These are phyloP conservation scores for Anisodus acutangulus DNA, from an alignment of 257 asterid species.

Conservation along the genomic window DNA sequence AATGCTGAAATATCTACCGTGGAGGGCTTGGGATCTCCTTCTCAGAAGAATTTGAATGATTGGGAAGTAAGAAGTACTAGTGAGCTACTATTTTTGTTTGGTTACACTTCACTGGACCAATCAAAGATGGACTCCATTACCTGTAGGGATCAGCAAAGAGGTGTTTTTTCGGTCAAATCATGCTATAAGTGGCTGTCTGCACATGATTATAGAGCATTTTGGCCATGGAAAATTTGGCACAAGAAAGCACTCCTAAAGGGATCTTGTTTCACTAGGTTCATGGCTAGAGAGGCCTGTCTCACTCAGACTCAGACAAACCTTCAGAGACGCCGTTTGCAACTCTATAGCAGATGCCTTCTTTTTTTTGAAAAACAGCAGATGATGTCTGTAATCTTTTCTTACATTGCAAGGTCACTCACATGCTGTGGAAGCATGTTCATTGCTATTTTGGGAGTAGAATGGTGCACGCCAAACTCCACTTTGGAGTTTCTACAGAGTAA, in stretches of 20 bases:
- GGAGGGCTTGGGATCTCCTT: background rate
- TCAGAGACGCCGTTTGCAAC: background rate
- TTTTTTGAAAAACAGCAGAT: background rate
- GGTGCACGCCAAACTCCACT: background rate
- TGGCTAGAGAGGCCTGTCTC: background rate
- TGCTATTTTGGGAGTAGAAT: background rate
- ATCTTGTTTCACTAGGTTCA: background rate
- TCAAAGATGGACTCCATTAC: background rate
- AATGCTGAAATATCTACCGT: slow-evolving; percentile 3
- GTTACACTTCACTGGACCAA: background rate
- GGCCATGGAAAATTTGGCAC: background rate
- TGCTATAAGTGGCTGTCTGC: slow-evolving; percentile 7
- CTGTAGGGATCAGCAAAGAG: background rate
- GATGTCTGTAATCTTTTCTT: background rate
- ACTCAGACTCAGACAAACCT: background rate
- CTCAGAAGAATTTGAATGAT: background rate
- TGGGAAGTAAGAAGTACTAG: background rate
- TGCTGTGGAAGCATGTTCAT: background rate
- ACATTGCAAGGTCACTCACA: background rate
- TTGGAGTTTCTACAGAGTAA: background rate
- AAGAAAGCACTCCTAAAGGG: background rate
- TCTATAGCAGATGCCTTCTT: slow-evolving; percentile 1
- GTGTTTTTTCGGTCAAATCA: background rate
- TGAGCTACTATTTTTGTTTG: background rate
- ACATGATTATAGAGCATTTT: background rate